Evolutionary conservation across 2,329 filamentous ascomycete genomes (phyloP).

Genomic region (Beauveria asiatica): DNA sequence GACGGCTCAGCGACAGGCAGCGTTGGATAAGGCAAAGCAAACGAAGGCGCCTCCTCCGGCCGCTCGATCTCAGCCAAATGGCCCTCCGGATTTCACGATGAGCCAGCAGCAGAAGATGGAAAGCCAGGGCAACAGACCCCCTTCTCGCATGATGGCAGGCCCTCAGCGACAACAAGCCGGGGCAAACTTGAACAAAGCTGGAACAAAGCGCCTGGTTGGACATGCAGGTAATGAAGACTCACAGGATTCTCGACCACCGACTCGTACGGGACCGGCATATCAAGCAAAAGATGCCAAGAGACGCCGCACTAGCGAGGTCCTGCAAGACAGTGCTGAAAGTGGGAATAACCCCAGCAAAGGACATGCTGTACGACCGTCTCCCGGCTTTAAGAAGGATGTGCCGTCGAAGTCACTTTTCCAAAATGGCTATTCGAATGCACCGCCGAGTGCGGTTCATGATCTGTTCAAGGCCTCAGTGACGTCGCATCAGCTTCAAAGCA

Average conservation of each 20-base stretch:
- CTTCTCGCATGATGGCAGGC: conserved; percentile 51
- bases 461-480: conserved; percentile 60
- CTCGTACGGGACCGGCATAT: conserved; percentile 51
- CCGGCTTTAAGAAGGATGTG: conserved; percentile 57
- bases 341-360: conserved; percentile 61
- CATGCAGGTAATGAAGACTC: conserved; percentile 47
- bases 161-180: conserved; percentile 49
- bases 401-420: conserved; percentile 52
- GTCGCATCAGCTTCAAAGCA: conserved; percentile 57
- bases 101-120: conserved; percentile 23
- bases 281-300: conserved; percentile 69
- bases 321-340: conserved; percentile 54
- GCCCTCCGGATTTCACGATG: conserved; percentile 37
- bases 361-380: conserved; percentile 77
- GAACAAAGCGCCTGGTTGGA: conserved; percentile 58
- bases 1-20: conserved; percentile 53
- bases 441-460: conserved; percentile 44
- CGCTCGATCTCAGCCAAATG: conserved; percentile 44
- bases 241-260: conserved; percentile 35
- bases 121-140: conserved; percentile 32
- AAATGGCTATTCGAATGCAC: conserved; percentile 52
- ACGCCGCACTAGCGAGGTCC: conserved; percentile 65
- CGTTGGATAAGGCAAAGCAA: conserved; percentile 57
- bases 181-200: not conserved
- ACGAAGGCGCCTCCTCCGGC: conserved; percentile 55